Evolutionary conservation across 116 monocot species (phyloP).

Genomic region (Zostera marina): DNA sequence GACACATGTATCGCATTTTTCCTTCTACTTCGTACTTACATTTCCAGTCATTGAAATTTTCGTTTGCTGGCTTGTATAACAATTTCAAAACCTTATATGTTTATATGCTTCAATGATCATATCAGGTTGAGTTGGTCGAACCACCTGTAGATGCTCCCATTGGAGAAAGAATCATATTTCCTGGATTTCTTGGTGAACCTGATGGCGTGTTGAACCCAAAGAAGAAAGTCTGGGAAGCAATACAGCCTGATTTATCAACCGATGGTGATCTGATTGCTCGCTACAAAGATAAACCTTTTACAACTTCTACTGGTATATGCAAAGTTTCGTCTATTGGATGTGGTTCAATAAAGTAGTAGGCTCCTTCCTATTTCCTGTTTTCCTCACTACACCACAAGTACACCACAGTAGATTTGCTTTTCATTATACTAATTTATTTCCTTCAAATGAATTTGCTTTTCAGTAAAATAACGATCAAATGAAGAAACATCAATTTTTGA

Average conservation of each 20-base stretch:
- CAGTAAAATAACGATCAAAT: too few relatives aligned
- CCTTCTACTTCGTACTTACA: too few relatives aligned
- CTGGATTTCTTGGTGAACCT: constrained; percentile 50
- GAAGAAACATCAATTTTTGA: too few relatives aligned
- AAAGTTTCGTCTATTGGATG: constrained; percentile 53
- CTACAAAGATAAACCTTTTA: constrained; percentile 62
- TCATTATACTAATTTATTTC: too few relatives aligned
- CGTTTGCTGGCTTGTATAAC: neutral
- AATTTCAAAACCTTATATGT: neutral
- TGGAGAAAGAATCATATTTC: constrained; percentile 59
- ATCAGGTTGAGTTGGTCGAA: constrained; percentile 79
- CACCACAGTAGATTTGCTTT: too few relatives aligned
- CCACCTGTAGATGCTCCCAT: constrained; percentile 53
- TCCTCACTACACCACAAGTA: too few relatives aligned
- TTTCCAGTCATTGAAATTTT: too few relatives aligned
- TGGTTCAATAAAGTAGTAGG: constrained; percentile 42
- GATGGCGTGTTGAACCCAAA: constrained; percentile 55
- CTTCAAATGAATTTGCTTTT: too few relatives aligned
- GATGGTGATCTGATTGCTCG: constrained; percentile 38
- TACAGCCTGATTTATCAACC: constrained; percentile 52
- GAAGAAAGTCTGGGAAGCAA: constrained; percentile 70
- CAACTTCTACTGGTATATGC: constrained; percentile 67
- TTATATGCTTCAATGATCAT: neutral
- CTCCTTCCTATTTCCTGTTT: neutral
- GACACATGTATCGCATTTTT: too few relatives aligned